Conservation (phyloP, 495 filamentous ascomycete species). For the Astrothelium macrocarpum region DNA sequence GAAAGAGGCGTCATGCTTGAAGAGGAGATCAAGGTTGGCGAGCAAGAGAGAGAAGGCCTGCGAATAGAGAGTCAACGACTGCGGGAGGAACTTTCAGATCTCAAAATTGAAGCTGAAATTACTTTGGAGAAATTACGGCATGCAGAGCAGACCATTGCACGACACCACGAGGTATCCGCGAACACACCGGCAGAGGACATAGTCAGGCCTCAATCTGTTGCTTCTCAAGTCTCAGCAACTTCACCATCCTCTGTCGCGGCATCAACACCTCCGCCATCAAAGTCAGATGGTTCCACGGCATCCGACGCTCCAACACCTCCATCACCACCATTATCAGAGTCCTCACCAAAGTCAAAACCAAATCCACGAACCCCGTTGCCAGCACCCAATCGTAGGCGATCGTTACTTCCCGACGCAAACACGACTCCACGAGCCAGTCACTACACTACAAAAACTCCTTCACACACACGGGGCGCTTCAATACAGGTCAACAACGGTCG, state of each 20-base stretch:
- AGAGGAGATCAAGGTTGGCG: slow-evolving; percentile 80
- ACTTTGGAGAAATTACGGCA: slow-evolving; percentile 81
- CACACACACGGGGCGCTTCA: slow-evolving; percentile 46
- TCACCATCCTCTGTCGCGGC: slow-evolving; percentile 35
- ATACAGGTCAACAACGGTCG: slow-evolving; percentile 38
- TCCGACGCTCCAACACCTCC: slow-evolving; percentile 45
- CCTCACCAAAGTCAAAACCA: slow-evolving; percentile 22
- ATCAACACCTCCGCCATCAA: slow-evolving; percentile 51
- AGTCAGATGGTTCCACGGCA: slow-evolving; percentile 55
- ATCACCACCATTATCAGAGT: slow-evolving; percentile 46
- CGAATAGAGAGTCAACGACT: slow-evolving; percentile 83
- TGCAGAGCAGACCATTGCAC: slow-evolving; percentile 45
- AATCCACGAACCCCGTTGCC: slow-evolving; percentile 34
- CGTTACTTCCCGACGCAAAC: slow-evolving; percentile 31
- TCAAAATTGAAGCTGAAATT: slow-evolving; percentile 92
- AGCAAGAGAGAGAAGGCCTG: slow-evolving; percentile 78
- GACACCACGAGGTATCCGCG: slow-evolving; percentile 39
- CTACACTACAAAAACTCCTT: slow-evolving; percentile 23
- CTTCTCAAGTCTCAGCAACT: slow-evolving; percentile 36
- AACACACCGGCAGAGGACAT: slow-evolving; percentile 35
- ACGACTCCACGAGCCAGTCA: slow-evolving; percentile 40
- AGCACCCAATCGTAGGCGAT: slow-evolving; percentile 28
- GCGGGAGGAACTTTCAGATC: slow-evolving; percentile 80
- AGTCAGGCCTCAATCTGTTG: slow-evolving; percentile 32
- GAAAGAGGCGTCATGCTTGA: slow-evolving; percentile 88